Evolutionary conservation across 352 stramenopile species (phyloP).

Genomic region (Phytophthora aleatoria): DNA sequence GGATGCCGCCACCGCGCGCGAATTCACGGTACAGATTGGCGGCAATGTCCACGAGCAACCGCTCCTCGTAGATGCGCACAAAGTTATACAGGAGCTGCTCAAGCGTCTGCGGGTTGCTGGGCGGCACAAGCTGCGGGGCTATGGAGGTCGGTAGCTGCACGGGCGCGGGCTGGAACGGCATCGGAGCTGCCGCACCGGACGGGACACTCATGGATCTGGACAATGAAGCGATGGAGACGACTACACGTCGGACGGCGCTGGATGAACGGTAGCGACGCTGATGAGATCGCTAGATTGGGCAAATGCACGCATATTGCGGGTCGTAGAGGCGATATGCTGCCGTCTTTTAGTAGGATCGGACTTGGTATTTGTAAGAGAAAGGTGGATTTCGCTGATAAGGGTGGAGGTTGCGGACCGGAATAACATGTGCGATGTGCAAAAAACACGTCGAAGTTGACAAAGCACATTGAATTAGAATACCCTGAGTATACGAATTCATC

Average conservation of each 20-base stretch:
- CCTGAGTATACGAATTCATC: neutral
- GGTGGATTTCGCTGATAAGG: neutral
- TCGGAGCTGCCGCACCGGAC: slow-evolving; percentile 22
- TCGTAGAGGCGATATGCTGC: neutral
- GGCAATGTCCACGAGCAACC: slow-evolving; percentile 43
- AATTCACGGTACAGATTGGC: slow-evolving; percentile 43
- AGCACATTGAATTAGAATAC: neutral
- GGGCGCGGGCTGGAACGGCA: slow-evolving; percentile 21
- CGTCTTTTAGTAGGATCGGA: neutral
- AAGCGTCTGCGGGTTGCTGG: slow-evolving; percentile 20
- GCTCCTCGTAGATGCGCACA: slow-evolving; percentile 45
- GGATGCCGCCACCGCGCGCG: slow-evolving; percentile 36
- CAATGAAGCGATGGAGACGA: slow-evolving; percentile 8
- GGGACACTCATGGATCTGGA: slow-evolving; percentile 32
- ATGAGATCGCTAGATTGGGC: slow-evolving; percentile 10
- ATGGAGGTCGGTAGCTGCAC: slow-evolving; percentile 13
- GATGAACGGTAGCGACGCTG: slow-evolving; percentile 12
- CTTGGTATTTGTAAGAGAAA: neutral
- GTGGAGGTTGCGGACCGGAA: neutral
- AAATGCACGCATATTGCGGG: slow-evolving; percentile 6
- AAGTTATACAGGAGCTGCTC: slow-evolving; percentile 34
- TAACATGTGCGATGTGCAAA: slow-evolving; percentile 21
- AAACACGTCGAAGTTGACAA: slow-evolving; percentile 25
- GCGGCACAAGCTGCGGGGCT: neutral
- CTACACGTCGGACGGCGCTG: slow-evolving; percentile 3